A percentile compares a stretch with the other conserved stretches of the same genome.
These are phyloP conservation scores for Sarocladium oryzae DNA, from an alignment of 2,329 filamentous ascomycete species.

Conservation along the genomic window DNA sequence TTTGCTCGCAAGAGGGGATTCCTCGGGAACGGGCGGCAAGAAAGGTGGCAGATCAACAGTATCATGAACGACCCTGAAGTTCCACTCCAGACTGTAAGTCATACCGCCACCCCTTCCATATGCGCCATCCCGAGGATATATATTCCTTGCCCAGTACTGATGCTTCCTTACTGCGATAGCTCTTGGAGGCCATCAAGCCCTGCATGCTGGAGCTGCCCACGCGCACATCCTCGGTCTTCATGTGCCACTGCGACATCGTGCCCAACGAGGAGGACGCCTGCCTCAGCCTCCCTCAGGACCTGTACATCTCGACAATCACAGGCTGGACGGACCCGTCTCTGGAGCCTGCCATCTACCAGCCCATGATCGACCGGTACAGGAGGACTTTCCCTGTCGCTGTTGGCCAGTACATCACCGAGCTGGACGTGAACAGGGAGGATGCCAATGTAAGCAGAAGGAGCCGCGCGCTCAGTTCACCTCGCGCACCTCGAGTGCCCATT, in stretches of 20 bases:
- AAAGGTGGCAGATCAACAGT: background rate
- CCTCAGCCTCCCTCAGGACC: background rate
- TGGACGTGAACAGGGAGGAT: background rate
- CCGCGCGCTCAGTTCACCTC: background rate
- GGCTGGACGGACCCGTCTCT: background rate
- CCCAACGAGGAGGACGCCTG: constrained; percentile 1
- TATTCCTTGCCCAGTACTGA: background rate
- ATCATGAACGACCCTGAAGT: constrained; percentile 2
- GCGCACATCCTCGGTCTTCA: background rate
- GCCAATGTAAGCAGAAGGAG: background rate
- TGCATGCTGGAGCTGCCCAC: background rate
- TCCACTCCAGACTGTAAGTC: background rate
- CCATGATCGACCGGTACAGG: constrained; percentile 1
- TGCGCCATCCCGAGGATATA: too few relatives aligned
- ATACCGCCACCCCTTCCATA: too few relatives aligned
- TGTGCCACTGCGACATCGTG: constrained; percentile 1
- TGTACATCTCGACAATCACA: constrained; percentile 1
- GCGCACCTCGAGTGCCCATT: background rate
- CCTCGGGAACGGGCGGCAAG: background rate
- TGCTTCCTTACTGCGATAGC: background rate
- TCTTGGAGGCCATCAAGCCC: background rate
- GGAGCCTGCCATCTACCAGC: constrained; percentile 1
- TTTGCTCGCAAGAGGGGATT: background rate
- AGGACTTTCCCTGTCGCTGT: background rate
- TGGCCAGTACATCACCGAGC: background rate